A percentile compares a stretch with the other conserved stretches of the same genome.
phyloP scores from a whole-genome alignment of 805 yeast species.

The Brettanomyces bruxellensis region DNA sequence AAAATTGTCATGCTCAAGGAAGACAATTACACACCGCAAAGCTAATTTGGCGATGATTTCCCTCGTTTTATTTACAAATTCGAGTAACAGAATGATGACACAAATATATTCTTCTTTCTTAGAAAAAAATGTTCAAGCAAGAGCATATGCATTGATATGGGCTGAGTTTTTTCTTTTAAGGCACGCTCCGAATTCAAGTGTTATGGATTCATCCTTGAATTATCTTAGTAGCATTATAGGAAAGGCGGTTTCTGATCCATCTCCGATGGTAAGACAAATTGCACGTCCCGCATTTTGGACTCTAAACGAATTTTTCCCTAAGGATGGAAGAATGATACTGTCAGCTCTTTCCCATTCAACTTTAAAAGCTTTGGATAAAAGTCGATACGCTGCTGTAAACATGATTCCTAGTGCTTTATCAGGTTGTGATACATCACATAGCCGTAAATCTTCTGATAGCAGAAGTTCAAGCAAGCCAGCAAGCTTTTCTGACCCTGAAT shows the following conservation, averaged over 20 bases:
- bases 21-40: conserved; percentile 51
- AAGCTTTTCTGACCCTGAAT: too few species aligned
- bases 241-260: conserved; percentile 69
- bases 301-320: conserved; percentile 45
- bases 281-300: conserved; percentile 74
- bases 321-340: conserved; percentile 33
- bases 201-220: conserved; percentile 29
- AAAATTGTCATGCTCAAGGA: conserved; percentile 50
- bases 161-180: conserved; percentile 51
- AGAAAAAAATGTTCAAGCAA: conserved; percentile 67
- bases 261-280: conserved; percentile 67
- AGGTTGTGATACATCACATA: too few species aligned
- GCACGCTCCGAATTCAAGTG: conserved; percentile 29
- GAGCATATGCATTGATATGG: conserved; percentile 65
- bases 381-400: neutral
- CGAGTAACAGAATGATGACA: conserved; percentile 40
- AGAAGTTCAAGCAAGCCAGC: too few species aligned
- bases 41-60: conserved; percentile 49
- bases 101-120: conserved; percentile 41
- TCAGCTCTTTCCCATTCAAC: conserved; percentile 34
- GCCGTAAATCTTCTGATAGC: too few species aligned
- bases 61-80: conserved; percentile 46
- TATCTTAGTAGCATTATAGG: conserved; percentile 39
- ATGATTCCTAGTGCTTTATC: neutral
- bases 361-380: conserved; percentile 48